These are phyloP conservation scores for Pascua sp. DNA, from an alignment of 1,284 basidiomycete genomes.

Conservation along the genomic window DNA sequence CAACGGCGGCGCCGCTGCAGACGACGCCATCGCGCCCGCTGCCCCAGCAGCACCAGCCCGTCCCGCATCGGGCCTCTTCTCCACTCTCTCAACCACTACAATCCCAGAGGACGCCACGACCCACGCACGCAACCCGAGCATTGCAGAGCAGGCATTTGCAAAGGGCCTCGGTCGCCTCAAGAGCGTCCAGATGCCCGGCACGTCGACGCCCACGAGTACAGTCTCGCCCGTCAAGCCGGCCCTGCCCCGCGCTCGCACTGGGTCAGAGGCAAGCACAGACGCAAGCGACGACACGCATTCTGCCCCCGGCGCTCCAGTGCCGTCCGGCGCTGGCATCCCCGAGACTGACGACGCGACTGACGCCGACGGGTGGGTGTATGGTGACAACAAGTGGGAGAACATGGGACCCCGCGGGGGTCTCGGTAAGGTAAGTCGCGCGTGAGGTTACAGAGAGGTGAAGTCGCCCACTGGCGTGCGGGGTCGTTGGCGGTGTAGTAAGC, in stretches of 20 bases:
- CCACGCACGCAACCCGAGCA: slow-evolving; percentile 28
- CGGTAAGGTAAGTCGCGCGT: slow-evolving; percentile 63
- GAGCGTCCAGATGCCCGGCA: slow-evolving; percentile 16
- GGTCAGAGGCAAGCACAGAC: slow-evolving; percentile 10
- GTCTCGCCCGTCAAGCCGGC: slow-evolving; percentile 20
- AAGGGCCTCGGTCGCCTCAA: slow-evolving; percentile 50
- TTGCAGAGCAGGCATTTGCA: slow-evolving; percentile 50
- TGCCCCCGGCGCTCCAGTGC: not conserved
- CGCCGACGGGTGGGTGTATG: slow-evolving; percentile 86
- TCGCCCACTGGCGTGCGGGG: no score
- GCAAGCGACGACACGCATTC: slow-evolving; percentile 24
- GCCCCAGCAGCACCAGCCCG: not conserved
- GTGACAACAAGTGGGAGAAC: slow-evolving; percentile 93
- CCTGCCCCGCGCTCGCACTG: slow-evolving; percentile 7
- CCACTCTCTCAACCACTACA: not conserved
- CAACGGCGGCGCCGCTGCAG: not conserved
- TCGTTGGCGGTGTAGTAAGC: no score
- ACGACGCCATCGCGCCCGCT: slow-evolving; percentile 1
- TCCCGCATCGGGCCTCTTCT: slow-evolving; percentile 20
- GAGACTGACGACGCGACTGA: slow-evolving; percentile 60
- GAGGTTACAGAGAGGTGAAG: no score
- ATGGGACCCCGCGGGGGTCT: slow-evolving; percentile 72
- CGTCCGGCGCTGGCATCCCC: slow-evolving; percentile 2
- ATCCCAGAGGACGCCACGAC: not conserved
- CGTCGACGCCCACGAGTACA: slow-evolving; percentile 10